Evolutionary conservation across 2,329 filamentous ascomycete genomes (phyloP), one percentile per base, ranked within the genome.

Genomic region (Monosporascus sp.): DNA sequence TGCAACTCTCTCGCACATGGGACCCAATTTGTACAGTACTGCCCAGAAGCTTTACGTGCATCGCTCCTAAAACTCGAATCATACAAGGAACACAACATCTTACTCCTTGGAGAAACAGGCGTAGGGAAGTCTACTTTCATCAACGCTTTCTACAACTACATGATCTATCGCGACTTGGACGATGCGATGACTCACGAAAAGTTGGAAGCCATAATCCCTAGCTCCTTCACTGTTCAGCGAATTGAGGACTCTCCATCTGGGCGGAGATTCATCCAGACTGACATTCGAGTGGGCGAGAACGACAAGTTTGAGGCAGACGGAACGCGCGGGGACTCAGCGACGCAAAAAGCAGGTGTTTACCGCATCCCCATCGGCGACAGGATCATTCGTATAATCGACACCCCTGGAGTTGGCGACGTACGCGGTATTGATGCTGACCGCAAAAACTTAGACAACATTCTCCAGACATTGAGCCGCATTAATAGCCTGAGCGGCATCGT

Each of bases 61-160:
- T 20, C 38, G 5, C 50, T 59, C 1, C 25, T 41, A n/a, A 41
- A 41, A 20, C 61, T 71, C 2, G 54, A 62, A 17, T 59, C 61
- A 17, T 57, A 57, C 6, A 60, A 70, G 2, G 60, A 68, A 18
- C 50, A 71, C 25, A 77, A 77, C 44, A 73, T 78, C 18, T 54
- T 78, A 24, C 69, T 79, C 5, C 62, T 78, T 0, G 75, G 75
- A 0, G 74, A 77, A 56, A 75, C 74, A 0, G 76, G 74, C 0
- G 75, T 77, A 0, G 75, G 76, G 0, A 78, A 79, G 50, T 75
- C 72, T 1, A 77, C 75, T 0, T 78, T 71, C 42, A 76, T 78
- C 60, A 79, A 78, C 47, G 70, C 74, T 0, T 75, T 78, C 36
- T 57, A 73, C 56, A 78, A 78, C 54, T 78, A 78, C 51, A 53